Conservation (phyloP, 139 green algal genomes). For the Chlorella sorokiniana region DNA sequence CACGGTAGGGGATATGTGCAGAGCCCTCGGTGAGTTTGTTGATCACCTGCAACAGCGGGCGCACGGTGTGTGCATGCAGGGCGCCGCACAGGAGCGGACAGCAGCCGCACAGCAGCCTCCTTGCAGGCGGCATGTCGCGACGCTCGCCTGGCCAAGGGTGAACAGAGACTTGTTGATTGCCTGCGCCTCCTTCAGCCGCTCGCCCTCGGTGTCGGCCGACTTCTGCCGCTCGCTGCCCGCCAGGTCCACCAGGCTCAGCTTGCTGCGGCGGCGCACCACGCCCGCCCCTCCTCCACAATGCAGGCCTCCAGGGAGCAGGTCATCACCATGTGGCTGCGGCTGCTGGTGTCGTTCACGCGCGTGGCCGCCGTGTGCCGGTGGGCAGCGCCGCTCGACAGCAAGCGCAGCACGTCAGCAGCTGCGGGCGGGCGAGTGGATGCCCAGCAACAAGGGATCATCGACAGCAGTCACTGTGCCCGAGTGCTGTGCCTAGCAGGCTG, state of each 20-base stretch:
- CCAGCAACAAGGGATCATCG: neutral
- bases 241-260: constrained; percentile 62
- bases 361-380: constrained; percentile 83
- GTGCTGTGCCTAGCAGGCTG: neutral
- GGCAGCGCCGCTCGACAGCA: constrained; percentile 71
- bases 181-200: constrained; percentile 63
- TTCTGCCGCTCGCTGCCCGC: constrained; percentile 61
- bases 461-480: too few species aligned
- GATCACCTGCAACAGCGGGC: constrained; percentile 38
- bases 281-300: constrained; percentile 34
- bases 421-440: neutral
- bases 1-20: constrained; percentile 65
- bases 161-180: constrained; percentile 68
- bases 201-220: constrained; percentile 42
- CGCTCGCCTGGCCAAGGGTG: constrained; percentile 55
- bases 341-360: constrained; percentile 85
- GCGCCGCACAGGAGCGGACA: too few species aligned
- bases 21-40: constrained; percentile 36
- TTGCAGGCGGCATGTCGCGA: neutral
- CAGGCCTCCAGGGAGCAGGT: constrained; percentile 36
- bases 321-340: constrained; percentile 84
- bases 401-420: constrained; percentile 62
- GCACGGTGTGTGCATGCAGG: neutral
- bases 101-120: neutral
- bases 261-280: constrained; percentile 20